Conservation (phyloP, 2,329 filamentous ascomycete genomes). For the Esteya vermicola region DNA sequence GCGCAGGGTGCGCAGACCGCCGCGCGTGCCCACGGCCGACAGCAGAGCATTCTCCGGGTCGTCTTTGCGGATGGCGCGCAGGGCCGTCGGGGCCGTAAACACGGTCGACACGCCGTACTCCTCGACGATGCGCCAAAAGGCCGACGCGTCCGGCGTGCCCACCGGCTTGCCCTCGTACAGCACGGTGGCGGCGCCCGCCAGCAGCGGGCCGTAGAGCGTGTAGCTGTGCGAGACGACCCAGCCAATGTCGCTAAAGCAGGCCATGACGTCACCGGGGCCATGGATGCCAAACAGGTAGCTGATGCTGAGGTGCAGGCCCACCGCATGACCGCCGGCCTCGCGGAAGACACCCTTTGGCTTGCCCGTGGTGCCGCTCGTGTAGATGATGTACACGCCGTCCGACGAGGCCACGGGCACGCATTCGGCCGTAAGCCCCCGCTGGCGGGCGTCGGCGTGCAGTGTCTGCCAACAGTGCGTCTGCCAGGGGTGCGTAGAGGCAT, state of each 20-base stretch:
- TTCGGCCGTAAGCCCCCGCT: conserved; percentile 52
- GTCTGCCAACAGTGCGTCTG: conserved; percentile 47
- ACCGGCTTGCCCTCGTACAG: conserved; percentile 91
- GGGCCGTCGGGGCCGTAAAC: conserved; percentile 76
- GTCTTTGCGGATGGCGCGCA: conserved; percentile 75
- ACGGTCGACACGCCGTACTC: conserved; percentile 74
- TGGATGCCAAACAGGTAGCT: conserved; percentile 71
- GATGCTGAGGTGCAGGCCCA: conserved; percentile 70
- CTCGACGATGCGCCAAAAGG: conserved; percentile 77
- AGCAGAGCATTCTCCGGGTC: conserved; percentile 63
- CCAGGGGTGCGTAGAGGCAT: conserved; percentile 23
- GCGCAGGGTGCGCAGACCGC: conserved; percentile 56
- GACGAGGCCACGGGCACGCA: conserved; percentile 67
- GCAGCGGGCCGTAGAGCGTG: conserved; percentile 76
- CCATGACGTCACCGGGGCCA: conserved; percentile 63
- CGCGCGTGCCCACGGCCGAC: conserved; percentile 45
- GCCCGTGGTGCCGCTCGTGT: conserved; percentile 74
- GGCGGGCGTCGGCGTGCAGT: conserved; percentile 55
- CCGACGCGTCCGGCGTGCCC: conserved; percentile 73
- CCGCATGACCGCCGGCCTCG: conserved; percentile 75
- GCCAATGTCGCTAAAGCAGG: conserved; percentile 54
- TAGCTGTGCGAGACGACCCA: conserved; percentile 75
- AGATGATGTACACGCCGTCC: conserved; percentile 80
- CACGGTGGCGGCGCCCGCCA: conserved; percentile 73
- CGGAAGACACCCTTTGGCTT: conserved; percentile 71